Conservation (phyloP, 2,329 filamentous ascomycete genomes). For the Diaporthe ampelina region DNA sequence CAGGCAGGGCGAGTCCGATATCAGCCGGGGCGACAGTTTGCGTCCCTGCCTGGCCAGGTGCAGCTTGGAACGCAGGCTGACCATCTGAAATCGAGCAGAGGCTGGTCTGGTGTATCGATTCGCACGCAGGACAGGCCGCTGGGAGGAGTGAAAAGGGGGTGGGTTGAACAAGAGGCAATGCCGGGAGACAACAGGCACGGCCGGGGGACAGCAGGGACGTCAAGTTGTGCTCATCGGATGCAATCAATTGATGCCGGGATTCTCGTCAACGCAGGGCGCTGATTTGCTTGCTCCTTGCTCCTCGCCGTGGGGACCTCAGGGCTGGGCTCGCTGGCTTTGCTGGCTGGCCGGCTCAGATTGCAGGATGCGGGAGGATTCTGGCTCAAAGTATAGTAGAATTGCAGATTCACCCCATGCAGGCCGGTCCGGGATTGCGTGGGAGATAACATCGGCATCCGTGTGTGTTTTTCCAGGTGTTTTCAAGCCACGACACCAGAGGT, state of each 20-base stretch:
- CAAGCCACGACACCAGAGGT: background rate
- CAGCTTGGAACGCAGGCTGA: constrained; percentile 42
- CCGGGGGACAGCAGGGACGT: background rate
- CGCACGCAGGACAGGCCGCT: background rate
- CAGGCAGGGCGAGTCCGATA: constrained; percentile 30
- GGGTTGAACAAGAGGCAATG: constrained; percentile 1
- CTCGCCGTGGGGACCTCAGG: constrained; percentile 13
- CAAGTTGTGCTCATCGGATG: constrained; percentile 19
- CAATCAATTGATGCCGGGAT: background rate
- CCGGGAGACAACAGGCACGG: background rate
- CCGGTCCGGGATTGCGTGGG: background rate
- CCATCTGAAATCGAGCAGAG: constrained; percentile 35
- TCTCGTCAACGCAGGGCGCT: background rate
- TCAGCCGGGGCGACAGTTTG: constrained; percentile 34
- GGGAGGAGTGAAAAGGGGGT: background rate
- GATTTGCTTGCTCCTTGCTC: background rate
- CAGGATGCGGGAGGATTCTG: constrained; percentile 33
- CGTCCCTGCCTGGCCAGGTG: constrained; percentile 41
- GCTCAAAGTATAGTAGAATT: constrained; percentile 29
- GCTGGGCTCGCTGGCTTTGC: background rate
- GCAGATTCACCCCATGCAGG: constrained; percentile 12
- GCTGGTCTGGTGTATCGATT: background rate
- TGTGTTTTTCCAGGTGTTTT: background rate
- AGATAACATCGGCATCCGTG: constrained; percentile 16
- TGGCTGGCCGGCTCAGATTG: constrained; percentile 18